These are phyloP conservation scores for Warburgia ugandensis DNA, from an alignment of 164 flowering plant species.

Conservation along the genomic window DNA sequence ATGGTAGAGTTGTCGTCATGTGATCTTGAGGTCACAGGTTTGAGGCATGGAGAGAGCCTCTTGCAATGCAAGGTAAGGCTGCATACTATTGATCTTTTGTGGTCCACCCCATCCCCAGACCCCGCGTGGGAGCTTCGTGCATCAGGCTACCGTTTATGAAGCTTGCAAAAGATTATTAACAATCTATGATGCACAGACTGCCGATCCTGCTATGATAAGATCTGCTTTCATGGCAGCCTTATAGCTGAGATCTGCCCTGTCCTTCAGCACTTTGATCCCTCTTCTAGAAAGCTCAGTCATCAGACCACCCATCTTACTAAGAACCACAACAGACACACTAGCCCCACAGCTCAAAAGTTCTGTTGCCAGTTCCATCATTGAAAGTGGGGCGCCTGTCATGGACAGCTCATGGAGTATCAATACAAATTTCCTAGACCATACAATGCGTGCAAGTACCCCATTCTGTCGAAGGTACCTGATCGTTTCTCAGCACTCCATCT, in stretches of 20 bases:
- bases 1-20: no score
- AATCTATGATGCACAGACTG: constrained; percentile 92
- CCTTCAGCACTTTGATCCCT: constrained; percentile 84
- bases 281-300: constrained; percentile 80
- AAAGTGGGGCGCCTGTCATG: constrained; percentile 94
- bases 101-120: no score
- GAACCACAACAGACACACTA: constrained; percentile 81
- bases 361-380: constrained; percentile 94
- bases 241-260: constrained; percentile 69
- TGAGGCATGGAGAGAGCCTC: no score
- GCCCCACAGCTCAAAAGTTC: constrained; percentile 99
- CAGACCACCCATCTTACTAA: constrained; percentile 86
- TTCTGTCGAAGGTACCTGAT: constrained; percentile 87
- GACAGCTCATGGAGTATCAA: constrained; percentile 90
- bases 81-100: no score
- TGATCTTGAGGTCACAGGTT: no score
- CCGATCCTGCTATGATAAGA: constrained; percentile 97
- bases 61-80: no score
- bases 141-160: no score
- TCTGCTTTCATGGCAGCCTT: constrained; percentile 89
- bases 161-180: constrained; percentile 69
- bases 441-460: constrained; percentile 70
- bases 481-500: constrained; percentile 92
- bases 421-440: constrained; percentile 91
- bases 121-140: no score